Evolutionary conservation across 805 yeast genomes (phyloP).

Genomic region (Komagataella ulmi): DNA sequence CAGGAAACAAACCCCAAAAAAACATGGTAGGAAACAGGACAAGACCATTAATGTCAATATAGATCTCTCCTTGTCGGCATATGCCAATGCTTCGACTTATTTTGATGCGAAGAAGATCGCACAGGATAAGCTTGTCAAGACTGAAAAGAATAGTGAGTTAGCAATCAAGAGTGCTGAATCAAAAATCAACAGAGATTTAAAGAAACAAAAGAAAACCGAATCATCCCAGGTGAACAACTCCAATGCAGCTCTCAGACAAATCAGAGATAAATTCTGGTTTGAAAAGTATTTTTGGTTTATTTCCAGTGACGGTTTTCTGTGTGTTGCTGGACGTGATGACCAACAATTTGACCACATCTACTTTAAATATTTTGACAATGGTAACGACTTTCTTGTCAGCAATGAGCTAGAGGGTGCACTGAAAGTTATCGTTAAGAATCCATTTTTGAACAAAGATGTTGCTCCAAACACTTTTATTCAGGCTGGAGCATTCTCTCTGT

Average conservation of each 20-base stretch:
- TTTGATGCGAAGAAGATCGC: conserved; percentile 70
- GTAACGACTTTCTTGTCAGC: conserved; percentile 58
- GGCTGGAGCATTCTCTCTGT: conserved; percentile 77
- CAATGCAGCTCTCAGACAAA: conserved; percentile 28
- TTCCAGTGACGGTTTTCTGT: conserved; percentile 78
- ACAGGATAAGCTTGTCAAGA: conserved; percentile 64
- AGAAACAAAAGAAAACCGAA: conserved; percentile 37
- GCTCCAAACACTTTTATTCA: conserved; percentile 85
- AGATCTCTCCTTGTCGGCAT: conserved; percentile 62
- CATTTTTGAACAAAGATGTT: conserved; percentile 50
- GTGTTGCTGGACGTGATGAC: conserved; percentile 77
- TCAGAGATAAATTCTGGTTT: conserved; percentile 76
- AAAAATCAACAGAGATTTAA: conserved; percentile 61
- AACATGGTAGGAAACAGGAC: conserved; percentile 5
- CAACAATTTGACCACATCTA: conserved; percentile 71
- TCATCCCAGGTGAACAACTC: conserved; percentile 15
- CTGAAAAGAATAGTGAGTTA: conserved; percentile 59
- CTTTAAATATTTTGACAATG: conserved; percentile 56
- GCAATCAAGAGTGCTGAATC: conserved; percentile 79
- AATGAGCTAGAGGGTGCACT: conserved; percentile 66
- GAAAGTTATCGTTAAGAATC: conserved; percentile 73
- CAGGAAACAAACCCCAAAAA: not conserved
- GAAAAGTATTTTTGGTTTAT: conserved; percentile 93
- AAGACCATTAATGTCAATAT: conserved; percentile 39
- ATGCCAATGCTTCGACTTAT: conserved; percentile 77